These are phyloP conservation scores for Aeminium ludgeri DNA, from an alignment of 495 filamentous ascomycete species.

Conservation along the genomic window DNA sequence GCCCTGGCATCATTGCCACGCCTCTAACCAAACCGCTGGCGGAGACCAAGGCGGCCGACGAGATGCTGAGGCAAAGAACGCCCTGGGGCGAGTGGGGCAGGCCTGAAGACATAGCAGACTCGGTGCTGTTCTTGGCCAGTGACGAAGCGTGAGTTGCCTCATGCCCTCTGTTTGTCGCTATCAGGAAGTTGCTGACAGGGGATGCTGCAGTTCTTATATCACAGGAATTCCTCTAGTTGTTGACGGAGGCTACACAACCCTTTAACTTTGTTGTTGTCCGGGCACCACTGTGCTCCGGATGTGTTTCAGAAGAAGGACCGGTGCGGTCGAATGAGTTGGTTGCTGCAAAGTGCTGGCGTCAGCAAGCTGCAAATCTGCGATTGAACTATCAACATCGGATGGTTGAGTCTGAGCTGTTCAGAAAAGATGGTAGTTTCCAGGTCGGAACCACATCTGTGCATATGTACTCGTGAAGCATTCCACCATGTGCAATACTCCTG, in stretches of 20 bases:
- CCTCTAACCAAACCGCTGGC: constrained; percentile 8
- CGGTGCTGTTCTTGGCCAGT: constrained; percentile 16
- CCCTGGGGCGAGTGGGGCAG: constrained; percentile 11
- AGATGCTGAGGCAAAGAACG: constrained; percentile 1
- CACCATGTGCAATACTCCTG: neutral
- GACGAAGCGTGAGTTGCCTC: constrained; percentile 14
- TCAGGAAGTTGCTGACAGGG: neutral
- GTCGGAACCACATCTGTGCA: too few relatives aligned
- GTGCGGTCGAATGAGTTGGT: too few relatives aligned
- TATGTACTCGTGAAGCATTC: too few relatives aligned
- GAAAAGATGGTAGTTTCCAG: too few relatives aligned
- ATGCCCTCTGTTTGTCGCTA: neutral
- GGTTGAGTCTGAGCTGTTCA: too few relatives aligned
- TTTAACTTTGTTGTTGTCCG: too few relatives aligned
- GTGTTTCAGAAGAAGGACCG: too few relatives aligned
- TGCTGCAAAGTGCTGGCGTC: too few relatives aligned
- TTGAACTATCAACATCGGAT: too few relatives aligned
- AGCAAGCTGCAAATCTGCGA: too few relatives aligned
- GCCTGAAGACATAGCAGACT: constrained; percentile 16
- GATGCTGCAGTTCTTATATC: constrained; percentile 3
- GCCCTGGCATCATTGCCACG: constrained; percentile 11
- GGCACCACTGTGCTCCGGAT: too few relatives aligned
- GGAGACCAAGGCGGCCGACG: neutral
- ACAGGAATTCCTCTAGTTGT: constrained; percentile 10
- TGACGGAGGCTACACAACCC: constrained; percentile 8